phyloP scores from a whole-genome alignment of 495 filamentous ascomycete genomes.

The Articulospora tetracladia region DNA sequence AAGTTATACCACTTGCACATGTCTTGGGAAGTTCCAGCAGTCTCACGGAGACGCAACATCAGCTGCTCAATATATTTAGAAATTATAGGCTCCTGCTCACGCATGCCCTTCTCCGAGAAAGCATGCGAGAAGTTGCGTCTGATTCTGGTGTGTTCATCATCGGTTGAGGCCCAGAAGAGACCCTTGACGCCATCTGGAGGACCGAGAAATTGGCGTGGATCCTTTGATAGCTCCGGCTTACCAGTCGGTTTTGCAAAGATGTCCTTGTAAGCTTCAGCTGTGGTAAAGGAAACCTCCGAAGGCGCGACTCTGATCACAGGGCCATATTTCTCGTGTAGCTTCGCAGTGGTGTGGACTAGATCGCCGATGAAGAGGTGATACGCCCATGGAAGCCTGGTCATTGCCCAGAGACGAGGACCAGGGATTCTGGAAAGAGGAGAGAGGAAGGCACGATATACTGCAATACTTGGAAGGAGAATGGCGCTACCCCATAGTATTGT shows the following conservation, averaged over 20 bases:
- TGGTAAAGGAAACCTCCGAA: constrained; percentile 43
- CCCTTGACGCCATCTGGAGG: neutral
- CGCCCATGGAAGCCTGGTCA: neutral
- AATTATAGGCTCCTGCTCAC: constrained; percentile 43
- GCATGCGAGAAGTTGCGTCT: constrained; percentile 47
- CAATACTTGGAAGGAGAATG: neutral
- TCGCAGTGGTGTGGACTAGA: constrained; percentile 22
- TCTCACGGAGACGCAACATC: constrained; percentile 37
- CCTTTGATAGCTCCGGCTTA: neutral
- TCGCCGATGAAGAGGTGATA: constrained; percentile 10
- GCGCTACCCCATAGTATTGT: too few relatives aligned
- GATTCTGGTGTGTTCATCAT: constrained; percentile 35
- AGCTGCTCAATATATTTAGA: constrained; percentile 42
- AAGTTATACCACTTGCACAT: constrained; percentile 34
- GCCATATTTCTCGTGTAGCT: constrained; percentile 45
- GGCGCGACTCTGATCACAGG: constrained; percentile 53
- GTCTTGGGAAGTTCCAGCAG: constrained; percentile 21
- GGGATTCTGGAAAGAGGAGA: constrained; percentile 45
- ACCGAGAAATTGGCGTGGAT: neutral
- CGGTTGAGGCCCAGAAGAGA: neutral
- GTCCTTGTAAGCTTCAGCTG: constrained; percentile 2
- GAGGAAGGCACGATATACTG: constrained; percentile 41
- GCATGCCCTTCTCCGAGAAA: constrained; percentile 47
- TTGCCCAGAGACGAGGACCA: constrained; percentile 35
- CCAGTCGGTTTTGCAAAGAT: constrained; percentile 7